Percentiles rank a stretch among this genome's conserved stretches.
Conservation (phyloP, 164 flowering plant species). For the Liriodendron chinense region DNA sequence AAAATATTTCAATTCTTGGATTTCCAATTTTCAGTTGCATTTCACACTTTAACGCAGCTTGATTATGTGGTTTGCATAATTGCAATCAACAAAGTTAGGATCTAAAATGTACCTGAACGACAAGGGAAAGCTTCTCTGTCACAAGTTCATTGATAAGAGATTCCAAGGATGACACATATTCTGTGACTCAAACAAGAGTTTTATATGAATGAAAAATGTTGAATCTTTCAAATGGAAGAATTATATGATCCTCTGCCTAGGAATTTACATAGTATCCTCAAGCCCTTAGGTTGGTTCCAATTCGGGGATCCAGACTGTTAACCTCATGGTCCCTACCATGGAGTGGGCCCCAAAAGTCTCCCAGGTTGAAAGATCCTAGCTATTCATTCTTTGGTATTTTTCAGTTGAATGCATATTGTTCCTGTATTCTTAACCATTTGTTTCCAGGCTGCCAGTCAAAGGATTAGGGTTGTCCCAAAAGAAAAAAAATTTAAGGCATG, state of each 20-base stretch:
- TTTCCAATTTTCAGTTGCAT: not conserved
- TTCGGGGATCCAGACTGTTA: no score
- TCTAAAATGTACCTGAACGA: slow-evolving; percentile 69
- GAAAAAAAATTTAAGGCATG: no score
- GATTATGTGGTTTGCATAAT: not conserved
- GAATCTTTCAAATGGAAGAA: not conserved
- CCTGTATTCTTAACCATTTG: not conserved
- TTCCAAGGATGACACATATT: slow-evolving; percentile 73
- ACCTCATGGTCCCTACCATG: no score
- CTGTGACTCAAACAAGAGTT: slow-evolving; percentile 33
- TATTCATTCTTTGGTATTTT: no score
- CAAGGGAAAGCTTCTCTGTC: slow-evolving; percentile 57
- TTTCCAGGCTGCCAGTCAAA: not conserved
- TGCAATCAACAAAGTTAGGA: not conserved
- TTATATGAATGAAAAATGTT: not conserved
- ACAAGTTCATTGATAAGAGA: slow-evolving; percentile 57
- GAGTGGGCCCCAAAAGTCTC: no score
- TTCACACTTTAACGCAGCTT: not conserved
- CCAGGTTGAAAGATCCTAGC: no score
- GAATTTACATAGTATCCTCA: no score
- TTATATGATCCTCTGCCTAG: no score
- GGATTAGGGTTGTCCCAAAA: no score
- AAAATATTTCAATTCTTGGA: slow-evolving; percentile 11
- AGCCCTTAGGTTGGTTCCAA: no score
- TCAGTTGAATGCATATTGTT: no score